Percentiles rank a stretch among this genome's conserved stretches.
Conservation (phyloP, 768 basidiomycete species). For the Lyophyllum semitale region DNA sequence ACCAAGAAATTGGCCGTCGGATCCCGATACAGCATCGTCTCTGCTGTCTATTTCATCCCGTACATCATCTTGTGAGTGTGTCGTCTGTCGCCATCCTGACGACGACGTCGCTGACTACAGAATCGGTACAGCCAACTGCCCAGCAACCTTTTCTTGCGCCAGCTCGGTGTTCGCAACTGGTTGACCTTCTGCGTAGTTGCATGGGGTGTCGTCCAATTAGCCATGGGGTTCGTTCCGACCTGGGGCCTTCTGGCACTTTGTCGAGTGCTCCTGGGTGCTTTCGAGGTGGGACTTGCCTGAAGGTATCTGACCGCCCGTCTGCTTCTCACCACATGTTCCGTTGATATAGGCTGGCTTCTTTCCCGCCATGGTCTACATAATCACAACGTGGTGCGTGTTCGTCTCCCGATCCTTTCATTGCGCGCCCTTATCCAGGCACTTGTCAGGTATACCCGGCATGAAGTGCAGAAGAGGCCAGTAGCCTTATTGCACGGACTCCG, state of each 20-base stretch:
- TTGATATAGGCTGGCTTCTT: conserved; percentile 47
- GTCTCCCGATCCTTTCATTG: background rate
- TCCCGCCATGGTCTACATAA: conserved; percentile 49
- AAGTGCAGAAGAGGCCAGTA: conserved; percentile 50
- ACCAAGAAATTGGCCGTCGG: conserved; percentile 38
- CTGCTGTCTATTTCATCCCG: conserved; percentile 48
- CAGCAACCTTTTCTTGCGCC: conserved; percentile 44
- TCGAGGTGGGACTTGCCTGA: conserved; percentile 34
- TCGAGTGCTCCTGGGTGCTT: conserved; percentile 41
- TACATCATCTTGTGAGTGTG: conserved; percentile 47
- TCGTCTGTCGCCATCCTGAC: background rate
- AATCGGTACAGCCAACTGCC: conserved; percentile 38
- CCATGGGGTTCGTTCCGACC: conserved; percentile 46
- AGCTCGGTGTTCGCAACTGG: conserved; percentile 42
- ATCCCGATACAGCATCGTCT: conserved; percentile 46
- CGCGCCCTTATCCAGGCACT: background rate
- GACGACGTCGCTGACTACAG: background rate
- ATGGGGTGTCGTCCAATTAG: conserved; percentile 46
- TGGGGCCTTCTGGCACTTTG: conserved; percentile 44
- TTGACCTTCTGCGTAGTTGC: conserved; percentile 42
- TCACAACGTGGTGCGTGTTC: conserved; percentile 45
- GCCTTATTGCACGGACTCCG: background rate
- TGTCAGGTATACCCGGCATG: conserved; percentile 49
- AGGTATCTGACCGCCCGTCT: background rate
- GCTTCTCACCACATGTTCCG: background rate